Evolutionary conservation across 1,284 basidiomycete genomes (phyloP), one percentile per base, ranked within the genome.

Genomic region (Porodaedalea pini): DNA sequence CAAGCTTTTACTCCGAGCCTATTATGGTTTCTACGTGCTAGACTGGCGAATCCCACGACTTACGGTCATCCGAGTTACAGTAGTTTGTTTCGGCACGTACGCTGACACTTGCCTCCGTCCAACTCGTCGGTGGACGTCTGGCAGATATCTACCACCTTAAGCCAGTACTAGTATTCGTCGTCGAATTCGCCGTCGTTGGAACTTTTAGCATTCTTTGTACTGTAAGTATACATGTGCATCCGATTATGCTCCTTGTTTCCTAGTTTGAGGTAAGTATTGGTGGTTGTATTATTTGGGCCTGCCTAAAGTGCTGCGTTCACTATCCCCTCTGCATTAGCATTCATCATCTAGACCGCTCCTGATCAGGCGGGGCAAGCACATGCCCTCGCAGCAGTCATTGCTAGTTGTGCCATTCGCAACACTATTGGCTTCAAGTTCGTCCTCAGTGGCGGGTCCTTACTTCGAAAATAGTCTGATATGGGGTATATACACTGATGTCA

Each of bases 321-420:
- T 3, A 77, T 80, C 51, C 79, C 79, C 0, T 79, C 79, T 10
- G 73, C 78, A 3, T 64, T 80, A n/a, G 67, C 72, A 19, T 71
- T 80, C 21, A 69, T 80, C 27, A 75, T 79, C 13, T 70, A 71
- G 31, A 64, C 75, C 44, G 78, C 79, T 62, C 72, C 76, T 0
- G 72, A 78, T 27, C 71, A 75, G 2, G 56, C 58, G 2, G 70
- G 75, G 61, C 79, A 80, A 64, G 71, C 77, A 32, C 71, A 72
- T 32, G 78, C 76, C 1, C 74, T 80, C 37, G 71, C 70, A 13
- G 63, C 76, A 3, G 77, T 78, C 52, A 77, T 75, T 48, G 76
- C 75, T 0, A 72, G 72, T 56, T 78, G 76, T n/a, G 75, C 73
- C 7, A 55, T 77, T 11, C 78, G 72, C 10, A 74, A 78, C 60